Conservation (phyloP, 2,329 filamentous ascomycete genomes). For the Fusarium pseudoanthophilum region DNA sequence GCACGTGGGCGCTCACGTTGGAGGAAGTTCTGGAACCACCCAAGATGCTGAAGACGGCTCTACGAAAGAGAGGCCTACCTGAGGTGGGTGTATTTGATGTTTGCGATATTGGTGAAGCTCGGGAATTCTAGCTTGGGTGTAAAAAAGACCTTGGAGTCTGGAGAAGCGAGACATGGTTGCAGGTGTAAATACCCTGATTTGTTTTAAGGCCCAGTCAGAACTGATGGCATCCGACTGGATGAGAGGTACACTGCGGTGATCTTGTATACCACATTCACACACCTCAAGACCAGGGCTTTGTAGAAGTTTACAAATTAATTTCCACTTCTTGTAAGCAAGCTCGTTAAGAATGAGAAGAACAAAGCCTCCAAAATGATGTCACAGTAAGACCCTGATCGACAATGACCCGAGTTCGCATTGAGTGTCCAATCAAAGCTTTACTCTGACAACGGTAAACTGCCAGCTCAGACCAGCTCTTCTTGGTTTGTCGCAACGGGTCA, state of each 20-base stretch:
- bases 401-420: not conserved
- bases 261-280: not conserved
- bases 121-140: constrained; percentile 68
- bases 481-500: not conserved
- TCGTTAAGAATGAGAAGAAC: not conserved
- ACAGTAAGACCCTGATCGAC: constrained; percentile 29
- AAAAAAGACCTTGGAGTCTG: not conserved
- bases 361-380: constrained; percentile 18
- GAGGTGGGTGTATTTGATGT: constrained; percentile 83
- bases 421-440: constrained; percentile 22
- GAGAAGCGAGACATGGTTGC: constrained; percentile 6
- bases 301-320: constrained; percentile 16
- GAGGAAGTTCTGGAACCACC: constrained; percentile 91
- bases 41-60: constrained; percentile 73
- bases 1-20: constrained; percentile 85
- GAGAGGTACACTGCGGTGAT: not conserved
- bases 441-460: not conserved
- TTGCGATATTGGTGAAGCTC: constrained; percentile 85
- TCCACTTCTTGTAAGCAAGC: not conserved
- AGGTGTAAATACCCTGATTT: constrained; percentile 30
- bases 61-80: constrained; percentile 72
- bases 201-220: constrained; percentile 8
- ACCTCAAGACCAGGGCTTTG: not conserved
- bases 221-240: not conserved
- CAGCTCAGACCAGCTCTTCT: not conserved